Evolutionary conservation across 2,329 filamentous ascomycete species (phyloP), one percentile per base, ranked within the genome.

Genomic region (Hymenoscyphus infarciens): DNA sequence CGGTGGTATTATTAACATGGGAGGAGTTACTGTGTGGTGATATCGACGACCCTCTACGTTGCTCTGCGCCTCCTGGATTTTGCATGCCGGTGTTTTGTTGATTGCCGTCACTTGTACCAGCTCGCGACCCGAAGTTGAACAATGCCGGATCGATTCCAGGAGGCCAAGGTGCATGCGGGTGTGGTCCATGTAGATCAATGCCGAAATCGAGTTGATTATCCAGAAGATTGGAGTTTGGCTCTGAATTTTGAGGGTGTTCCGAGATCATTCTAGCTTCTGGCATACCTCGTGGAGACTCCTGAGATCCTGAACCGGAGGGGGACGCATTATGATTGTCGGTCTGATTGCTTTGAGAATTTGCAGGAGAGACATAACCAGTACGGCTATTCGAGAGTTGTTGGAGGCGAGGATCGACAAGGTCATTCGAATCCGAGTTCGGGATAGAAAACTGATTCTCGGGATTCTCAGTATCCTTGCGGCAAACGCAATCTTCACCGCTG

Each of bases 241-340:
- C 19, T 11, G 22, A 22, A 49, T 13, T 1, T 25, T 25, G 45
- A 49, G 45, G 19, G 45, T 49, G 7, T 13, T 22, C 19, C 45
- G 45, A 49, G 45, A 25, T 22, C 45, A 49, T 49, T 49, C 19
- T 49, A 13, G 45, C 45, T 49, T 49, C 45, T 49, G 45, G 45
- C n/a, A 49, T 49, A 22, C 19, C 10, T 13, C 8, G 19, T 13
- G 45, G 22, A 49, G 10, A 25, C 11, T 19, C 45, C 19, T 19
- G 45, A 25, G 45, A 49, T 13, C 45, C 19, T 19, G 8, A 49
- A 22, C 19, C 45, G 4, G 19, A 22, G 45, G 19, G n/a, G 11
- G 45, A 49, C n/a, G 3, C 45, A 49, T 49, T 25, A 49, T 11
- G n/a, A 10, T 15, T 5, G 19, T 49, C 19, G 45, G 25, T 49